Evolutionary conservation across 768 basidiomycete species (phyloP).

Genomic region (Lactarius psammicola): DNA sequence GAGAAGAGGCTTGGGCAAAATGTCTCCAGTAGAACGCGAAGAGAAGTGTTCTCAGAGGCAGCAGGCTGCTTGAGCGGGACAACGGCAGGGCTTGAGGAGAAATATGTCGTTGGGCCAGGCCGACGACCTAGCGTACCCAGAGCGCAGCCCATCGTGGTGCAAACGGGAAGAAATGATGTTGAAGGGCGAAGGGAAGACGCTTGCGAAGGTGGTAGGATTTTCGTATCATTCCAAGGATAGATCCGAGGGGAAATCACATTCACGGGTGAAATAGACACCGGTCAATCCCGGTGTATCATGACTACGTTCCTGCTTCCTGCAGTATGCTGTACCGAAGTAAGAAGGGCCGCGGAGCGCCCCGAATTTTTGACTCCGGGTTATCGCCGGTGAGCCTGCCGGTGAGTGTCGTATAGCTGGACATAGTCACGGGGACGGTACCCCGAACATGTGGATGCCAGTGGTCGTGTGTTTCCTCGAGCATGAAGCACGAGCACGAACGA

Average conservation of each 20-base stretch:
- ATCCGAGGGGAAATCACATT: neutral
- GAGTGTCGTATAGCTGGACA: neutral
- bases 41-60: conserved; percentile 15
- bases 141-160: conserved; percentile 4
- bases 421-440: neutral
- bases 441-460: neutral
- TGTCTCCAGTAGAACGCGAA: conserved; percentile 31
- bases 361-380: neutral
- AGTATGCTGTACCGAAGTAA: neutral
- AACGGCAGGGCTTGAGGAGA: conserved; percentile 27
- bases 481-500: neutral
- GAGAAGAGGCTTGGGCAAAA: conserved; percentile 34
- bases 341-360: neutral
- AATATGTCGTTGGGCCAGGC: conserved; percentile 25
- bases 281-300: neutral
- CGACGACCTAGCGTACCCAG: neutral
- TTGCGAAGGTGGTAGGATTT: neutral
- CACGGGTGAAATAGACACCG: neutral
- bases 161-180: neutral
- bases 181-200: neutral
- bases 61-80: conserved; percentile 27
- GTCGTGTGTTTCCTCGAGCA: neutral
- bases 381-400: neutral
- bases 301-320: too few species aligned
- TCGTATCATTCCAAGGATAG: neutral